Percentiles rank a stretch among this genome's conserved stretches.
Evolutionary conservation across 2,329 filamentous ascomycete genomes (phyloP).

Genomic region (Parafenestella ontariensis): DNA sequence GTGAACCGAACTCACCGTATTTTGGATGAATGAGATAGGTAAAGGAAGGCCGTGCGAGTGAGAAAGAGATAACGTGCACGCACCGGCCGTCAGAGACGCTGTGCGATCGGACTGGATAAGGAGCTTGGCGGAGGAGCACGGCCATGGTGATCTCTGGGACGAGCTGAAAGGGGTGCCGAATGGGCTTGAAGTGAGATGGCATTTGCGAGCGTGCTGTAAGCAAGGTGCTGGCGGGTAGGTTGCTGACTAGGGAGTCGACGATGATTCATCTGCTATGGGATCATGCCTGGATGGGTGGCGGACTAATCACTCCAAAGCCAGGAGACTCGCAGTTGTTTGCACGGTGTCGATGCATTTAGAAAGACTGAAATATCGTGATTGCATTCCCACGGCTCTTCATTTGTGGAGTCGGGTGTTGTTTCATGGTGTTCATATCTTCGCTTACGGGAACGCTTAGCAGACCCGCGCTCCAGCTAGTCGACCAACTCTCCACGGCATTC

Average conservation of each 20-base stretch:
- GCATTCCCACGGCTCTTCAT: background rate
- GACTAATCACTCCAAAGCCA: background rate
- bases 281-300: background rate
- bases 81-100: background rate
- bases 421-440: slow-evolving; percentile 4
- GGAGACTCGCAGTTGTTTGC: background rate
- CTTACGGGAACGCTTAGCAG: slow-evolving; percentile 17
- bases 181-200: slow-evolving; percentile 10
- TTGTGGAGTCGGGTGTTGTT: slow-evolving; percentile 4
- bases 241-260: slow-evolving; percentile 11
- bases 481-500: slow-evolving; percentile 15
- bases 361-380: background rate
- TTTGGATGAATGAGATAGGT: slow-evolving; percentile 8
- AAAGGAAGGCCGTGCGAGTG: slow-evolving; percentile 9
- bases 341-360: background rate
- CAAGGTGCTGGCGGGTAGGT: slow-evolving; percentile 7
- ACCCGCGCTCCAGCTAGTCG: slow-evolving; percentile 15
- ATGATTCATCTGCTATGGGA: slow-evolving; percentile 4
- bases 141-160: background rate
- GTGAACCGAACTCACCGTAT: slow-evolving; percentile 10
- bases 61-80: slow-evolving; percentile 1
- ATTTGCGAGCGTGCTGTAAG: slow-evolving; percentile 12
- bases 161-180: slow-evolving; percentile 4
- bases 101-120: slow-evolving; percentile 2
- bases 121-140: slow-evolving; percentile 13